Base-by-base conservation (phyloP, 441 rosid genomes). In the Populus hybrid region DNA sequence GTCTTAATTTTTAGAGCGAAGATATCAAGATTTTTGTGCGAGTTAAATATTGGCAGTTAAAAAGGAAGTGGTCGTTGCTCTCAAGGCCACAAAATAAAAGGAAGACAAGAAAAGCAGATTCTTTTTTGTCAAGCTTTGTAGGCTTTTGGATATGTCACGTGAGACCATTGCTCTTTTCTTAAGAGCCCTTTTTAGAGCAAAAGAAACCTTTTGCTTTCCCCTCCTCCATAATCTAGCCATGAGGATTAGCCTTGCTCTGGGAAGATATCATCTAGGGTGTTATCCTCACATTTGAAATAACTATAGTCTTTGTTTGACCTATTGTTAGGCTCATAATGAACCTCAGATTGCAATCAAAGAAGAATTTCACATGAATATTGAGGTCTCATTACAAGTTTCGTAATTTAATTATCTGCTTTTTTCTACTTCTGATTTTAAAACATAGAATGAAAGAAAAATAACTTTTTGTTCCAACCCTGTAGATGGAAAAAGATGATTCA, bases 71-170 rank as follows among this genome's bases (percentile, higher is more conserved):
- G 84, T 85, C 88, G 89, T 84, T 87, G 85, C 86, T 81, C 73
- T 86, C 89, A 82, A 87, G 20, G 89, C 84, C 89, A 88, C 81
- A 76, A 81, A 83, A 77, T 46, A 10, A 74, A 65, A 38, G 75
- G 30, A 67, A 72, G 16, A 26, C 54, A 42, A 35, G 67, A 77
- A 79, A 61, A 69, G 76, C 4, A 77, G 84, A 86, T 81, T 86
- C 87, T 81, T 80, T 76, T 79, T 79, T 66, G 88, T 82, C 84
- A 80, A 50, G 82, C 6, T 80, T 82, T 81, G 83, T 79, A 77
- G 88, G 82, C 86, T 79, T 70, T 71, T 21, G 78, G 77, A 32
- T 72, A n/a, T 69, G 76, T 70, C 76, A 72, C 63, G 26, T 34
- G 11, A 8, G 32, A 23, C 61, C 26, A 57, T 28, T 26, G 28